phyloP scores from a whole-genome alignment of 78 protist species.

The Pigoraptor vietnamica region DNA sequence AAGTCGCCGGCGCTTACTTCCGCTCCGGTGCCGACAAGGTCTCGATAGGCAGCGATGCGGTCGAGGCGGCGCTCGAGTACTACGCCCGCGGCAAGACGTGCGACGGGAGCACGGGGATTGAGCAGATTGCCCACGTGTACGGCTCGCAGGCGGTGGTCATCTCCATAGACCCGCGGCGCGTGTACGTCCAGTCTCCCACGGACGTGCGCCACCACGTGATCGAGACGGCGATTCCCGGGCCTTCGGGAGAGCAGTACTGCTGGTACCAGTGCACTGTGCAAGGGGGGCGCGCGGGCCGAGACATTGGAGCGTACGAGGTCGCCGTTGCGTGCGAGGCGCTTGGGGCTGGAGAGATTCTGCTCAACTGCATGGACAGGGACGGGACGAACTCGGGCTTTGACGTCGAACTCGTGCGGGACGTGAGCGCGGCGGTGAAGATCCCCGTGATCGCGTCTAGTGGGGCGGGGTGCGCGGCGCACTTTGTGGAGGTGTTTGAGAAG shows the following conservation, averaged over 20 bases:
- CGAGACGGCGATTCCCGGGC: slow-evolving; percentile 18
- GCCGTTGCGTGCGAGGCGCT: slow-evolving; percentile 45
- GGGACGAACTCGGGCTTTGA: slow-evolving; percentile 54
- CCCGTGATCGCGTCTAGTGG: slow-evolving; percentile 73
- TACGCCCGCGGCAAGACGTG: not conserved
- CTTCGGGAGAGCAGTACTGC: slow-evolving; percentile 42
- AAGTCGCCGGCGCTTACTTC: slow-evolving; percentile 66
- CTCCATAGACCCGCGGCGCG: slow-evolving; percentile 61
- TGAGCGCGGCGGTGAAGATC: slow-evolving; percentile 27
- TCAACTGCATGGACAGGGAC: slow-evolving; percentile 78
- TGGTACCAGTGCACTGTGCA: slow-evolving; percentile 67
- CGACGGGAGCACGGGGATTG: slow-evolving; percentile 23
- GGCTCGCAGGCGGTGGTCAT: slow-evolving; percentile 67
- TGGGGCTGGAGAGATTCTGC: slow-evolving; percentile 72
- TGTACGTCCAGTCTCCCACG: slow-evolving; percentile 12
- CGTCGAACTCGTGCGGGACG: slow-evolving; percentile 13
- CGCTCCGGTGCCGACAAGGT: slow-evolving; percentile 73
- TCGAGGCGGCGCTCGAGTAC: slow-evolving; percentile 9
- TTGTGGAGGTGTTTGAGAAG: slow-evolving; percentile 22
- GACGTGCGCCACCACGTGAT: slow-evolving; percentile 6
- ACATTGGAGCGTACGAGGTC: slow-evolving; percentile 43
- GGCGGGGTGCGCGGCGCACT: slow-evolving; percentile 57
- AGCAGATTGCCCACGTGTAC: slow-evolving; percentile 36
- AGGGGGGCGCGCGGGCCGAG: slow-evolving; percentile 59
- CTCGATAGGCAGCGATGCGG: slow-evolving; percentile 58